Evolutionary conservation across 495 filamentous ascomycete genomes (phyloP), one percentile per base, ranked within the genome.

Genomic region (Recurvomyces mirabilis): DNA sequence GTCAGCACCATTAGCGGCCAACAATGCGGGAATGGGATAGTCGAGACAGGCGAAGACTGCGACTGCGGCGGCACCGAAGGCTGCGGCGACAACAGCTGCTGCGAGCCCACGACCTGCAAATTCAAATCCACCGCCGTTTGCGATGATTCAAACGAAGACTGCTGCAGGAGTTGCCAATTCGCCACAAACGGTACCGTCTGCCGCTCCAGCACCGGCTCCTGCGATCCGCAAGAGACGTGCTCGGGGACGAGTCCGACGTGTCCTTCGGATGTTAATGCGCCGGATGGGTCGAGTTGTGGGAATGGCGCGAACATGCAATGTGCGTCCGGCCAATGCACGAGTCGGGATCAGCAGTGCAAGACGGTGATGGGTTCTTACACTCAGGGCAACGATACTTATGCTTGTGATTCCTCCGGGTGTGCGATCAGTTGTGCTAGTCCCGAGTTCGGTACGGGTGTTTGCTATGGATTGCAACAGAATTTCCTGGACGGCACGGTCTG

Each of bases 1-100:
- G 78, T 98, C 14, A 68, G 70, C n/a, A 89, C 83, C n/a, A 84
- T 93, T 58, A 83, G 78, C 0, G 82, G 82, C 52, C 80, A 79
- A 46, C 78, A 85, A 56, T 98, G 91, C 59, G 91, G 91, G 38
- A 98, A 98, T 61, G 91, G 91, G 34, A 96, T 98, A 49, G 93
- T 98, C 30, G 91, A 98, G 62, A 62, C 71, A 9, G 91, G 85
- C 49, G 91, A 98, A 63, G 82, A 98, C 13, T 98, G 91, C 62
- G 91, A 98, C 64, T 98, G 91, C 57, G 93, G 91, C 41, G 91
- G 88, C 31, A 60, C 60, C 5, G 63, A 66, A 23, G 73, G 73
- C 31, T 98, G 91, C 60, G 75, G 67, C 14, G 61, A 68, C 51
- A 85, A 98, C 62, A 44, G 54, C 20, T 98, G 91, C 68, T 98